Base-by-base conservation (phyloP, 371 early-diverging fungal genomes). In the Saksenaea oblongispora region DNA sequence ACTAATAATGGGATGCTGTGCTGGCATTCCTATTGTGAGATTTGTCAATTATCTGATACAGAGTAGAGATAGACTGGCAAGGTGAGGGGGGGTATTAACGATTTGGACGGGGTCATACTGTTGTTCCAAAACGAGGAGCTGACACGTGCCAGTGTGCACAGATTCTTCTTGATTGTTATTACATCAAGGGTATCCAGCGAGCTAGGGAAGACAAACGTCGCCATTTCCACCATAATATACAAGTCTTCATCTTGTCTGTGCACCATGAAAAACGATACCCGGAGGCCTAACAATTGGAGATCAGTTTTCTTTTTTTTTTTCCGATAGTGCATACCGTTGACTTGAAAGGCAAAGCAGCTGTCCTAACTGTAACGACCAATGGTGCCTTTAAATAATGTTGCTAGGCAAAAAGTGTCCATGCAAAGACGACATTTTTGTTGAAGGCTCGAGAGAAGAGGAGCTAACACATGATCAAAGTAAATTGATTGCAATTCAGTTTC, bases 401-500 rank as follows among this genome's bases (percentile, higher is more conserved):
- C 58, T 7, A 57, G 69, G 47, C 39, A 59, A 31, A 58, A 11
- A 24, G 41, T 58, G 36, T 64, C 69, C 61, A 57, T 26, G 61
- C 61, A 60, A 1, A 60, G 22, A 64, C 54, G 11, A 59, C 37
- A 2, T 17, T 51, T n/a, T 22, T 47, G 47, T 18, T 17, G 24
- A 44, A 39, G 58, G 51, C 47, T 51, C 11, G 51, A 47, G 34
- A 47, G 22, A 18, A 58, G 41, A 10, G 60, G 24, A n/a, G 59
- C n/a, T 59, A 58, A 51, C 39, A 64, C 28, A 31, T 58, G 59
- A 56, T 64, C 58, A 42, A 64, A 10, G 34, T 64, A 64, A 27
- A 54, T 64, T 58, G 64, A 51, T 59, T 58, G 57, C 36, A 63
- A 53, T 63, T 63, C 64, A 51, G 58, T 63, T 35, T 56, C 64